These are phyloP conservation scores for Lactarius quietus DNA, from an alignment of 768 basidiomycete species.

Conservation along the genomic window DNA sequence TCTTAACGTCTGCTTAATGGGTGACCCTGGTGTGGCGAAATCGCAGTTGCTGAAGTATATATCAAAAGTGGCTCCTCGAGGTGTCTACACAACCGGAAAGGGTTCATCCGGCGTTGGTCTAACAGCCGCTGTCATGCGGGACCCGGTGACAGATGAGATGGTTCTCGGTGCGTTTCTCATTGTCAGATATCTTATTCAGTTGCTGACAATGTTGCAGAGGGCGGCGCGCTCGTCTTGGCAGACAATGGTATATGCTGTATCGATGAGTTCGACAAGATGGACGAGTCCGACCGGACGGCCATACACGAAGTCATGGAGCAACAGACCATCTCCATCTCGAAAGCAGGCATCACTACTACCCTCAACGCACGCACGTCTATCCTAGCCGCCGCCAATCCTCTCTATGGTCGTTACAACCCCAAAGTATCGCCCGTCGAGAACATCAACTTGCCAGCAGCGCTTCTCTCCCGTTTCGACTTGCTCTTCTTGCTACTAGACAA, in stretches of 20 bases:
- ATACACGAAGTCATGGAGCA: no score
- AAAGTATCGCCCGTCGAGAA: slow-evolving; percentile 98
- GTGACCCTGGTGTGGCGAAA: slow-evolving; percentile 98
- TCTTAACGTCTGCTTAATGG: slow-evolving; percentile 97
- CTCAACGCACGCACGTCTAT: no score
- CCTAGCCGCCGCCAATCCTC: slow-evolving; percentile 95
- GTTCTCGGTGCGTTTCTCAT: slow-evolving; percentile 73
- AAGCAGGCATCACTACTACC: no score
- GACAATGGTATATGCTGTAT: slow-evolving; percentile 99
- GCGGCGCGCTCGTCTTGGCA: slow-evolving; percentile 96
- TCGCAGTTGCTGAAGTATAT: slow-evolving; percentile 97
- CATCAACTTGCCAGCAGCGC: slow-evolving; percentile 96
- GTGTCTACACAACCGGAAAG: slow-evolving; percentile 97
- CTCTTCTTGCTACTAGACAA: slow-evolving; percentile 97
- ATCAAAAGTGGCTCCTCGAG: slow-evolving; percentile 95
- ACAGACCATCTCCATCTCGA: no score
- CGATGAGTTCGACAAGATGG: slow-evolving; percentile 99
- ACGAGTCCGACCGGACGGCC: no score
- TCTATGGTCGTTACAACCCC: slow-evolving; percentile 97
- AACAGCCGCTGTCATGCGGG: slow-evolving; percentile 98
- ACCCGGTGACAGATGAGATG: slow-evolving; percentile 99
- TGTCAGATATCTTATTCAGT: slow-evolving; percentile 1
- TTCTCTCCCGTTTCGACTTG: slow-evolving; percentile 94
- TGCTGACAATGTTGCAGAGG: slow-evolving; percentile 57
- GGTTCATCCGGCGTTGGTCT: slow-evolving; percentile 98